A percentile compares a stretch with the other conserved stretches of the same genome.
These are phyloP conservation scores for Senna siamea DNA, from an alignment of 306 rosid genomes.

Conservation along the genomic window DNA sequence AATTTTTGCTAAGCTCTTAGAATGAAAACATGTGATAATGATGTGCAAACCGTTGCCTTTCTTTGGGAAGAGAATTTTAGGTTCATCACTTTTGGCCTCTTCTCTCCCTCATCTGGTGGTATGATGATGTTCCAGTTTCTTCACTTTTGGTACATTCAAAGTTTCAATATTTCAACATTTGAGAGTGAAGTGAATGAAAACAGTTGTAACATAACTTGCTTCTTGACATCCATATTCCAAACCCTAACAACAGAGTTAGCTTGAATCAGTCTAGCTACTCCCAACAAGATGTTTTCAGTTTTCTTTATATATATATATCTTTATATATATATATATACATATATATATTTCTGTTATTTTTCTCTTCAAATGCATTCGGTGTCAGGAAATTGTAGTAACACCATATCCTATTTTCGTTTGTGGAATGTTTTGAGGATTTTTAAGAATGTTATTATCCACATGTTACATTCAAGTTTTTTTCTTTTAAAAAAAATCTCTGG, in stretches of 20 bases:
- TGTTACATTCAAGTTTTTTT: too few relatives aligned
- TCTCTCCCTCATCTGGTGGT: conserved; percentile 11
- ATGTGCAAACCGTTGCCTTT: conserved; percentile 14
- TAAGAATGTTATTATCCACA: too few relatives aligned
- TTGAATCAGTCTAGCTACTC: background rate
- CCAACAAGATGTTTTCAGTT: background rate
- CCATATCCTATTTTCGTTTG: too few relatives aligned
- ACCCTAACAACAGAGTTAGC: background rate
- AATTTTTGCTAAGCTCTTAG: conserved; percentile 31
- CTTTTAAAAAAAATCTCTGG: too few relatives aligned
- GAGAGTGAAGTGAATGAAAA: background rate
- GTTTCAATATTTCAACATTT: background rate
- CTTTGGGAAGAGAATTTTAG: conserved; percentile 23
- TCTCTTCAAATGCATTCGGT: too few relatives aligned
- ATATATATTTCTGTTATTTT: too few relatives aligned
- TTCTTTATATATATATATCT: too few relatives aligned
- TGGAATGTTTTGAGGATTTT: too few relatives aligned
- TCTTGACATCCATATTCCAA: background rate
- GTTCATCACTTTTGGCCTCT: background rate
- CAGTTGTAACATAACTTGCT: background rate
- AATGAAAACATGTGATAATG: conserved; percentile 35
- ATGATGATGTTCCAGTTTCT: background rate
- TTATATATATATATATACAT: too few relatives aligned
- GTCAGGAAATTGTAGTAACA: too few relatives aligned
- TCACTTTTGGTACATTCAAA: background rate